phyloP scores from a whole-genome alignment of 164 flowering plant genomes.

The Protea cynaroides region DNA sequence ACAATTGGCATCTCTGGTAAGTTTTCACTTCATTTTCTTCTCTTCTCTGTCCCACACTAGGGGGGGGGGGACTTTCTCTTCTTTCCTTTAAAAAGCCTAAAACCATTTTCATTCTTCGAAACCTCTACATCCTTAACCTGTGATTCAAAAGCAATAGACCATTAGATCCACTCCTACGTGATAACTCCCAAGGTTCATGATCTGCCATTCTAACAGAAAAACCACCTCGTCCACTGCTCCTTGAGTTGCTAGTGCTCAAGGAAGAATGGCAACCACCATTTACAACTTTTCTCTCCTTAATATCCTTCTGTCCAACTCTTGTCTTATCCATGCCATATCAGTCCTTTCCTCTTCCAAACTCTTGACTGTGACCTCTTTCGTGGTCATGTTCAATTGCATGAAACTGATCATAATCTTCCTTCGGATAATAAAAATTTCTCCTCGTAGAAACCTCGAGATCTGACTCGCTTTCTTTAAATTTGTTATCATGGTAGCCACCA shows the following conservation, averaged over 20 bases:
- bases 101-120: slow-evolving; percentile 32
- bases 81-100: slow-evolving; percentile 22
- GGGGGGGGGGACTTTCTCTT: slow-evolving; percentile 85
- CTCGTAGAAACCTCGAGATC: slow-evolving; percentile 27
- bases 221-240: slow-evolving; percentile 31
- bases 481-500: slow-evolving; percentile 52
- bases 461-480: slow-evolving; percentile 45
- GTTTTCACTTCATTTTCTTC: no score
- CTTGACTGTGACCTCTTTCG: slow-evolving; percentile 14
- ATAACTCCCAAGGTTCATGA: slow-evolving; percentile 86
- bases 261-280: slow-evolving; percentile 40
- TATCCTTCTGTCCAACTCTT: slow-evolving; percentile 40
- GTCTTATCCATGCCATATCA: slow-evolving; percentile 23
- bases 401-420: slow-evolving; percentile 34
- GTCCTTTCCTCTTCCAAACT: slow-evolving; percentile 12
- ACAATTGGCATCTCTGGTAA: no score
- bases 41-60: slow-evolving; percentile 91
- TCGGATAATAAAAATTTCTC: slow-evolving; percentile 32
- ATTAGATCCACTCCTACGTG: slow-evolving; percentile 89
- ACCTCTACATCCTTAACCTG: slow-evolving; percentile 26
- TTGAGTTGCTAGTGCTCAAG: slow-evolving; percentile 47
- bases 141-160: slow-evolving; percentile 40
- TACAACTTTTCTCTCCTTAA: slow-evolving; percentile 32
- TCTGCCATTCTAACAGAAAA: slow-evolving; percentile 34
- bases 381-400: slow-evolving; percentile 25